phyloP scores from a whole-genome alignment of 176 grass and related monocot genomes.

The Carex myosuroides region DNA sequence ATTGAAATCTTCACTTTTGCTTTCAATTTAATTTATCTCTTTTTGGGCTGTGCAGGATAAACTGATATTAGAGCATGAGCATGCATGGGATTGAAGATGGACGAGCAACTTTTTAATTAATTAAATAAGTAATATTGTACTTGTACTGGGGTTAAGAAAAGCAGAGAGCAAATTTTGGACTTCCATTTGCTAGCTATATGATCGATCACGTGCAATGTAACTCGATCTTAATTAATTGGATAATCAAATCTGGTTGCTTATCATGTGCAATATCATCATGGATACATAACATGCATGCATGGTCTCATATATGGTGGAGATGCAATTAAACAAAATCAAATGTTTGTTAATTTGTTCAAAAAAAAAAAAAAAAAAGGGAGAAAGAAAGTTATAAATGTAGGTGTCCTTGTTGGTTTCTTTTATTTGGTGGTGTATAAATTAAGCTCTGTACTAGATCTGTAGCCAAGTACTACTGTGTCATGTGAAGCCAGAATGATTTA shows the following conservation, averaged over 20 bases:
- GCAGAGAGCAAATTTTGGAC: background rate
- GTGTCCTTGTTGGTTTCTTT: background rate
- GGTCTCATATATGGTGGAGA: background rate
- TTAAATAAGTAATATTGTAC: constrained; percentile 2
- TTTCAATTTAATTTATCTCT: background rate
- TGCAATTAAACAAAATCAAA: no score
- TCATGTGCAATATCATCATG: background rate
- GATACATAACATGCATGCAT: background rate
- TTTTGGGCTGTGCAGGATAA: background rate
- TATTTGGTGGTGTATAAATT: background rate
- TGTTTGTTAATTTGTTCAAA: background rate
- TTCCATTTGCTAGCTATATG: background rate
- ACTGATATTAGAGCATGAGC: background rate
- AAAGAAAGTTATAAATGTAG: background rate
- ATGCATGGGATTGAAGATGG: background rate
- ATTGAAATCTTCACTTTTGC: background rate
- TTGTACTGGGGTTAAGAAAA: background rate
- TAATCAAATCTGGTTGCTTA: background rate
- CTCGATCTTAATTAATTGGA: background rate
- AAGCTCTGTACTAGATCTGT: background rate
- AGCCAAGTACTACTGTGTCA: background rate
- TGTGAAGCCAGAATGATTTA: no score
- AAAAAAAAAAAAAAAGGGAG: background rate
- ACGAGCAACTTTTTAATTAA: background rate
- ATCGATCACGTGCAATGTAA: constrained; percentile 1